phyloP scores from a whole-genome alignment of 208 protist genomes.

The Acanthamoeba sp. region DNA sequence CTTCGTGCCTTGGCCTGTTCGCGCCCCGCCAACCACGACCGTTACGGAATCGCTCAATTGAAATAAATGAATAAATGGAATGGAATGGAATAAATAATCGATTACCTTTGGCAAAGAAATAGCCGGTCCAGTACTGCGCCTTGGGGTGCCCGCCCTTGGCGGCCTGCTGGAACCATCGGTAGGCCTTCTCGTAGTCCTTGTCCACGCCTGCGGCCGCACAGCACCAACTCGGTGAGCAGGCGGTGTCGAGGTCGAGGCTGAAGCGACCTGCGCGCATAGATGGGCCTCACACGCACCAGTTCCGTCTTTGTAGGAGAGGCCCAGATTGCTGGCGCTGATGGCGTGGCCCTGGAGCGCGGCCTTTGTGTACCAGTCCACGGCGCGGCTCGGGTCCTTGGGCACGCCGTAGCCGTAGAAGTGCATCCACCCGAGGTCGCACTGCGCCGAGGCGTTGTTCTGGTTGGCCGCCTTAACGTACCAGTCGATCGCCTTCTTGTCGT shows the following conservation, averaged over 20 bases:
- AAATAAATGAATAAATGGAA: background rate
- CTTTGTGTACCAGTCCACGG: slow-evolving; percentile 61
- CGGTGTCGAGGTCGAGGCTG: background rate
- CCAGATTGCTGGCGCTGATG: slow-evolving; percentile 56
- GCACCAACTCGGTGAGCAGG: background rate
- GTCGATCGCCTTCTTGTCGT: slow-evolving; percentile 64
- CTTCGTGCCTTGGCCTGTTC: slow-evolving; percentile 15
- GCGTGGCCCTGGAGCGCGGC: slow-evolving; percentile 52
- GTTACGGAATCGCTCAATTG: too few species aligned
- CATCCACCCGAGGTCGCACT: slow-evolving; percentile 58
- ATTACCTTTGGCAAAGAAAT: slow-evolving; percentile 40
- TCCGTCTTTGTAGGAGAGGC: slow-evolving; percentile 49
- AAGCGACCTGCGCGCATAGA: background rate
- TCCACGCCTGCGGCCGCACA: background rate
- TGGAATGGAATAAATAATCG: too few species aligned
- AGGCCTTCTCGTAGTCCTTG: slow-evolving; percentile 57
- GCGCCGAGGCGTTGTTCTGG: slow-evolving; percentile 60
- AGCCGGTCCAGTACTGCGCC: slow-evolving; percentile 62
- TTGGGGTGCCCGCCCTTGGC: slow-evolving; percentile 62
- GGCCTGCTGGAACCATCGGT: slow-evolving; percentile 58
- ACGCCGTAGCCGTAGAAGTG: slow-evolving; percentile 65
- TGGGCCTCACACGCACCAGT: background rate
- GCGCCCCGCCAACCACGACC: too few species aligned
- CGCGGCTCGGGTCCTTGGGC: slow-evolving; percentile 34
- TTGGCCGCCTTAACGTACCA: slow-evolving; percentile 61